Base-by-base conservation (phyloP, 441 rosid genomes). In the Erodium texanum region DNA sequence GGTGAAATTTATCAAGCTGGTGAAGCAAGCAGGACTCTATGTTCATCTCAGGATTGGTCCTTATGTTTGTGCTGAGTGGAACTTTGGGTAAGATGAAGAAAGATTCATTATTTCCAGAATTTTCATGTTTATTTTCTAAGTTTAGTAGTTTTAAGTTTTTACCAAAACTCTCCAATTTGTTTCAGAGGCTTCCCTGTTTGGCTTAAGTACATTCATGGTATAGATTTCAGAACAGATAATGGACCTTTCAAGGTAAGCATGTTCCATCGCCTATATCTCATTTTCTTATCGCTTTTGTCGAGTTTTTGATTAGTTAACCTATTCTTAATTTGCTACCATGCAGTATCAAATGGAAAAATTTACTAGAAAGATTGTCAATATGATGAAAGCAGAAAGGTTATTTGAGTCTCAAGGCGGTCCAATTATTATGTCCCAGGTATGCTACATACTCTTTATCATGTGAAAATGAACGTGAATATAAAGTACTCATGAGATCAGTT, bases 331-430 rank as follows among this genome's bases (percentile, higher is more conserved):
- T 41, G 48, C 16, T 41, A 45, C 61, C 12, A 66, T 76, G 75
- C 92, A 90, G 97, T 84, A 82, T 73, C 90, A 86, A 72, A 91
- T 91, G 97, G 77, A 87, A 84, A 84, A 88, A 56, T 91, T 89
- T 74, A 87, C 96, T 3, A 89, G 83, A 81, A 91, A 87, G 80
- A 89, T 91, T 68, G 97, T 91, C 67, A 80, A 82, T 54, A 65
- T 91, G 81, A 87, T 91, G 97, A 89, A 89, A 87, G 83, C 85
- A 77, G 92, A 89, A 74, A 79, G 78, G 70, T 79, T 91, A 80
- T 91, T 80, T 64, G 90, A 91, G 82, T 87, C 96, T 8, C 96
- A 89, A 75, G 93, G 97, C 61, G 97, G 97, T 68, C 96, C 96
- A 34, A 91, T 91, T 69, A 87, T 91, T 38, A 96, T 91, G 48